A percentile compares a stretch with the other conserved stretches of the same genome.
These are phyloP conservation scores for Solanum hybrid DNA, from an alignment of 305 asterid species.

Conservation along the genomic window DNA sequence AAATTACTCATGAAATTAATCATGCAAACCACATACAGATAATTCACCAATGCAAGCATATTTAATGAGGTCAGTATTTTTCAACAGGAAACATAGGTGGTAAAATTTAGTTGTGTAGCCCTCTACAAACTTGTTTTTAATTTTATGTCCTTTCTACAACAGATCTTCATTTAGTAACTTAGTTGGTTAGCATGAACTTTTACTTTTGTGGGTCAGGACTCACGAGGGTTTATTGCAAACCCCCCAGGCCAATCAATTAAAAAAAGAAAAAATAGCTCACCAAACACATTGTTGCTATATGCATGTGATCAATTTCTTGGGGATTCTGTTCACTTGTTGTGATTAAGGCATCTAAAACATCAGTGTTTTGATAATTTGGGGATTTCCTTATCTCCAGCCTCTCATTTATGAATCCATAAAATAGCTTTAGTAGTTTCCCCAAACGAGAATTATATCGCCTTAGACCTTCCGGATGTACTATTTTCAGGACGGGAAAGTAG, in stretches of 20 bases:
- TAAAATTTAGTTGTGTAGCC: too few relatives aligned
- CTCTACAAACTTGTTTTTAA: too few relatives aligned
- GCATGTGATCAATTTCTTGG: not conserved
- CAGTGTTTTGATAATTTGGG: not conserved
- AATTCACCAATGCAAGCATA: too few relatives aligned
- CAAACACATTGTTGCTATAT: not conserved
- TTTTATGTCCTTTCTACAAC: too few relatives aligned
- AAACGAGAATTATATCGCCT: not conserved
- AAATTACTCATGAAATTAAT: not conserved
- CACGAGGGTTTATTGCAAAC: too few relatives aligned
- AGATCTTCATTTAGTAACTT: too few relatives aligned
- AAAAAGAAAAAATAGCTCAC: not conserved
- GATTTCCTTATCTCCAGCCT: not conserved
- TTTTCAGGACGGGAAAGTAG: not conserved
- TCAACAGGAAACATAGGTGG: too few relatives aligned
- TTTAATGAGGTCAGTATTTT: too few relatives aligned
- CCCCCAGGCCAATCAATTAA: too few relatives aligned
- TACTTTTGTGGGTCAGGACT: too few relatives aligned
- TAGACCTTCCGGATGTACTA: not conserved
- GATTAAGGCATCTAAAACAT: not conserved
- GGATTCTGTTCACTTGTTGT: not conserved
- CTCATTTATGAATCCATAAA: not conserved
- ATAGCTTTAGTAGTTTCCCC: not conserved
- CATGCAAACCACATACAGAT: not conserved
- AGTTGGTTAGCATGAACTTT: too few relatives aligned